phyloP scores from a whole-genome alignment of 176 grass and related monocot species.

The Avena eriantha region DNA sequence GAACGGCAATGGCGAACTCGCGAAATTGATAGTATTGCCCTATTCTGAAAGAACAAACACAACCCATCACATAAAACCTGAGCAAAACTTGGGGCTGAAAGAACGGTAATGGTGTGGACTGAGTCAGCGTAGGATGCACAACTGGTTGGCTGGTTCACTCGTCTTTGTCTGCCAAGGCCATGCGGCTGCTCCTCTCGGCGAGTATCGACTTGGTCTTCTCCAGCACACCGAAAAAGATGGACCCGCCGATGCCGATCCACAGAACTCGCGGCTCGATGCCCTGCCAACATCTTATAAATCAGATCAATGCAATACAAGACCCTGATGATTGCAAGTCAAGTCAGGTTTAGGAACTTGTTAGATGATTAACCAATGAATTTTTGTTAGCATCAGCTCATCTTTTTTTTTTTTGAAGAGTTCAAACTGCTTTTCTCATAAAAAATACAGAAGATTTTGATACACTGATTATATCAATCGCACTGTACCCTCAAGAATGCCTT shows the following conservation, averaged over 20 bases:
- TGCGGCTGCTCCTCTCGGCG: slow-evolving; percentile 46
- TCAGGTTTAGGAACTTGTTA: neutral
- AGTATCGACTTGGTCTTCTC: slow-evolving; percentile 80
- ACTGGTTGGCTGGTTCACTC: neutral
- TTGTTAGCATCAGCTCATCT: neutral
- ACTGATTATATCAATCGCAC: neutral
- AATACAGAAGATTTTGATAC: neutral
- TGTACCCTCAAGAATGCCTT: slow-evolving; percentile 81
- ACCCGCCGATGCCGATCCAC: slow-evolving; percentile 94
- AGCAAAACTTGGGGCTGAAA: neutral
- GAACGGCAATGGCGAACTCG: too few species aligned
- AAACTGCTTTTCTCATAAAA: neutral
- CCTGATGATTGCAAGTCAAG: neutral
- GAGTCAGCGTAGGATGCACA: slow-evolving; percentile 5
- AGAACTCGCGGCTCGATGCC: slow-evolving; percentile 87
- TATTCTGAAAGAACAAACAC: neutral
- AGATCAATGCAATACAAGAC: neutral
- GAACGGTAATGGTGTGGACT: neutral
- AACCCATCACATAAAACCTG: neutral
- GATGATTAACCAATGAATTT: neutral
- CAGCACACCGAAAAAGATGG: slow-evolving; percentile 93
- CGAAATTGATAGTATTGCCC: neutral
- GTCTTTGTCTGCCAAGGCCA: neutral
- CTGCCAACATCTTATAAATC: slow-evolving; percentile 47
- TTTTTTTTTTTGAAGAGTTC: neutral